Base-by-base conservation (phyloP, 2,329 filamentous ascomycete species). In the Neofusicoccum ribis region DNA sequence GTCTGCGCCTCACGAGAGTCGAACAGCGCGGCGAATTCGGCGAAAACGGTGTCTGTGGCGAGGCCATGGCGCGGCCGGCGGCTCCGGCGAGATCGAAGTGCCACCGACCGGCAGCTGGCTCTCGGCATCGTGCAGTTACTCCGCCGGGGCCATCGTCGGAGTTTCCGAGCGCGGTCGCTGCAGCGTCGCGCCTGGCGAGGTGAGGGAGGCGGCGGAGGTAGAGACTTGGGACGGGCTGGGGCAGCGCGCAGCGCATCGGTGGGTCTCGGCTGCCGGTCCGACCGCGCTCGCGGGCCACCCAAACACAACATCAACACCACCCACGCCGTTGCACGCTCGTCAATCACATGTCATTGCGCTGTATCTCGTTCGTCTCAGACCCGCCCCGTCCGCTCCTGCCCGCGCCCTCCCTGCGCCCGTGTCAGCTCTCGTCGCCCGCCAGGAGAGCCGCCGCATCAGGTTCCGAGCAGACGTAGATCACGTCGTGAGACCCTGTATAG, bases 381-480 rank as follows among this genome's bases (percentile, higher is more conserved):
- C 37, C 14, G 11, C 9, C 37, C 37, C 3, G 3, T 39, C 11
- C 37, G 5, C 37, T 39, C 37, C 27, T 31, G 4, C 27, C n/a
- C 5, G 4, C n/a, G 0, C 4, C 44, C 20, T 17, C 7, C 9
- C 27, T 34, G 5, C 50, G 4, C 15, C 2, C 50, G 27, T 6
- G 27, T 59, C 41, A 46, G 23, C 9, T 20, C 36, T 9, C 23
- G 4, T 34, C 23, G n/a, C 41, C 43, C 12, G 31, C 23, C 5
- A 96, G 78, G 60, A 96, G 82, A 3, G 90, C 91, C 69, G 83
- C 84, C 34, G 92, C 93, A 44, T 91, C 92, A 20, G 89, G 85
- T 85, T 97, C 93, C 77, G 91, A 96, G 76, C 89, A 94, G 71
- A 97, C 89, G 76, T 97, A 97, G 69, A 96, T 88, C 69, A 94